Conservation (phyloP, 2,329 filamentous ascomycete genomes). For the Talaromyces sp. region DNA sequence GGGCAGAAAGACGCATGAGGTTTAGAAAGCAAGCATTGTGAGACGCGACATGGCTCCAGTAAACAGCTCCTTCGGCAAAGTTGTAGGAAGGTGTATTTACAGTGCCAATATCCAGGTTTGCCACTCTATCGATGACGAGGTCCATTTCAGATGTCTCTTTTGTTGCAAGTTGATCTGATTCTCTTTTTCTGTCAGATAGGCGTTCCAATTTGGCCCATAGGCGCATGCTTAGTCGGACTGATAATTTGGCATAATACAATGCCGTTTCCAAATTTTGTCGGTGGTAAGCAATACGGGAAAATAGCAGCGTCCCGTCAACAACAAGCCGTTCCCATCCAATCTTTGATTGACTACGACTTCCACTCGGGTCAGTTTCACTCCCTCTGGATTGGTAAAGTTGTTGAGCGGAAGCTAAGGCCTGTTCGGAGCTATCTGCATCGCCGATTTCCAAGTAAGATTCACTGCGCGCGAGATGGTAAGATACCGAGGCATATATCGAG, state of each 20-base stretch:
- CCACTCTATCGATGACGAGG: conserved; percentile 33
- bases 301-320: conserved; percentile 59
- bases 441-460: conserved; percentile 70
- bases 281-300: conserved; percentile 62
- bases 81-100: conserved; percentile 35
- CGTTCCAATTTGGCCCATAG: conserved; percentile 51
- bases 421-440: conserved; percentile 56
- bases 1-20: conserved; percentile 72
- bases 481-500: conserved; percentile 45
- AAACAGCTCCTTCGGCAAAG: conserved; percentile 58
- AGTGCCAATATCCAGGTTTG: conserved; percentile 33
- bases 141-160: conserved; percentile 28
- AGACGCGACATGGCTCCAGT: conserved; percentile 74
- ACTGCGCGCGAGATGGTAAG: conserved; percentile 66
- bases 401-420: conserved; percentile 26
- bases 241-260: conserved; percentile 45
- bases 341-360: conserved; percentile 33
- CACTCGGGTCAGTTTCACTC: conserved; percentile 25
- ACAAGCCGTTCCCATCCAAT: conserved; percentile 50
- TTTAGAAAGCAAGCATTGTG: conserved; percentile 69
- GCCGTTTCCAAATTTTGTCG: conserved; percentile 44
- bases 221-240: conserved; percentile 46
- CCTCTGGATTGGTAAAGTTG: conserved; percentile 27
- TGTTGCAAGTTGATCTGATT: conserved; percentile 18
- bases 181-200: conserved; percentile 31